phyloP scores from a whole-genome alignment of 306 rosid species.

The Mimosa pudica region DNA sequence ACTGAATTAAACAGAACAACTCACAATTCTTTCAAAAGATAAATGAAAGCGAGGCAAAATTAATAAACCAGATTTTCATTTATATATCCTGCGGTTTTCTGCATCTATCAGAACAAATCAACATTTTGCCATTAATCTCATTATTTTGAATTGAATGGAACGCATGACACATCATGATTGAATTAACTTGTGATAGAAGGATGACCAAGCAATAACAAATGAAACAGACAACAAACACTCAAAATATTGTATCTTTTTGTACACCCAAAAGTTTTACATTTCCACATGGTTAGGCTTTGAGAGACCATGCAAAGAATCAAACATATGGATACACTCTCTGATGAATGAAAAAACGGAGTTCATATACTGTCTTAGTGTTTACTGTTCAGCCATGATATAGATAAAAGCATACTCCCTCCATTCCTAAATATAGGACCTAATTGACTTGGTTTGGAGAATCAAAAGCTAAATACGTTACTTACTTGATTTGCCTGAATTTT shows the following conservation, averaged over 20 bases:
- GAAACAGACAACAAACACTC: background rate
- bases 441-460: too few relatives aligned
- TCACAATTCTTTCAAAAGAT: constrained; percentile 26
- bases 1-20: constrained; percentile 18
- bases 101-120: constrained; percentile 26
- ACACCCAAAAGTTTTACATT: background rate
- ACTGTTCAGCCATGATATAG: background rate
- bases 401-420: background rate
- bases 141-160: background rate
- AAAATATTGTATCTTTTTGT: background rate
- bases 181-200: background rate
- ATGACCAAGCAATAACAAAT: background rate
- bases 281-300: too few relatives aligned
- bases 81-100: background rate
- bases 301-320: too few relatives aligned
- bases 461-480: too few relatives aligned
- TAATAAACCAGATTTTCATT: constrained; percentile 12
- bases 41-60: constrained; percentile 8
- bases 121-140: background rate
- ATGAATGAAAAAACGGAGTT: too few relatives aligned
- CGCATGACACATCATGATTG: background rate
- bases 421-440: too few relatives aligned
- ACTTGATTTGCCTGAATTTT: too few relatives aligned
- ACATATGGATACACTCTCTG: too few relatives aligned
- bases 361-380: background rate